Conservation (phyloP, 495 filamentous ascomycete species). For the Aspergillus asperescens region DNA sequence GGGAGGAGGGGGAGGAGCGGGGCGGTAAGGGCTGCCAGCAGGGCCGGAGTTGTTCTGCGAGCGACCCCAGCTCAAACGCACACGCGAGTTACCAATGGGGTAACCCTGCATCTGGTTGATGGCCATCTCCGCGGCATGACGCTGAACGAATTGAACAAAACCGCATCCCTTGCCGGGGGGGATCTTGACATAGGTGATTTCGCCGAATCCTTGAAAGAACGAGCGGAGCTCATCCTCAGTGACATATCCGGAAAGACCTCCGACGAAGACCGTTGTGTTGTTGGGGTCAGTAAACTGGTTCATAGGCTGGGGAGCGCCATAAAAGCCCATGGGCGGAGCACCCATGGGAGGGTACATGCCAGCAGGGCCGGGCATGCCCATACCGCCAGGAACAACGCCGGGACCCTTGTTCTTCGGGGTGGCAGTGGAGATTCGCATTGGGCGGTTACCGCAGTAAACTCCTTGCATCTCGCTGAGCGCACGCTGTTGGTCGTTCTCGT, state of each 20-base stretch:
- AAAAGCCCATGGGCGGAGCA: constrained; percentile 74
- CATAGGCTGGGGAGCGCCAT: constrained; percentile 87
- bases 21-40: constrained; percentile 94
- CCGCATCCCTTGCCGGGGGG: constrained; percentile 98
- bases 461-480: constrained; percentile 97
- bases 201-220: constrained; percentile 99
- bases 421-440: constrained; percentile 97
- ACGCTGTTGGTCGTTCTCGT: constrained; percentile 90
- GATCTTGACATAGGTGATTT: constrained; percentile 99
- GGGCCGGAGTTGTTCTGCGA: constrained; percentile 98
- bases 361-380: constrained; percentile 48
- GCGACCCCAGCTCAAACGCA: constrained; percentile 94
- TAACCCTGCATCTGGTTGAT: constrained; percentile 99
- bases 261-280: constrained; percentile 99
- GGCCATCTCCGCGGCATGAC: constrained; percentile 98
- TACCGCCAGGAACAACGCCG: constrained; percentile 52
- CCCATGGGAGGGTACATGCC: constrained; percentile 63
- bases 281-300: constrained; percentile 99
- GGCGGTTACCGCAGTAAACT: constrained; percentile 97
- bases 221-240: constrained; percentile 98
- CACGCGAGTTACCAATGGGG: constrained; percentile 97
- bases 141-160: constrained; percentile 98
- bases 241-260: constrained; percentile 94
- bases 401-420: constrained; percentile 92
- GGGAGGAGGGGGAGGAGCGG: constrained; percentile 84